Percentiles rank a stretch among this genome's conserved stretches.
These are phyloP conservation scores for Coemansia reversa DNA, from an alignment of 192 early-diverging fungal genomes.

Conservation along the genomic window DNA sequence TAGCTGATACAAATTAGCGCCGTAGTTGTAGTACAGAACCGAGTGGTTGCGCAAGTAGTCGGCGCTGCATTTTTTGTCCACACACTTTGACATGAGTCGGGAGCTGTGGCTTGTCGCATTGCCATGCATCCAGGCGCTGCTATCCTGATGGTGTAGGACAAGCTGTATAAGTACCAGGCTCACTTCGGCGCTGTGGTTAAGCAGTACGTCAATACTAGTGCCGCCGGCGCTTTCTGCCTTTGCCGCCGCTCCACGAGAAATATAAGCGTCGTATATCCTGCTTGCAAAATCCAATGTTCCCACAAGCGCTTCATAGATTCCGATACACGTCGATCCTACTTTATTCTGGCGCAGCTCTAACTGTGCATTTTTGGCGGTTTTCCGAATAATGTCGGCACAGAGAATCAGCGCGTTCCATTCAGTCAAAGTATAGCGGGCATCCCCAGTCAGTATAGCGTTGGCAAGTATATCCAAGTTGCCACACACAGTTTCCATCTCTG, in stretches of 20 bases:
- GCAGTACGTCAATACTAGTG: slow-evolving; percentile 7
- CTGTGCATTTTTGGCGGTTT: slow-evolving; percentile 13
- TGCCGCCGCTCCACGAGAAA: slow-evolving; percentile 33
- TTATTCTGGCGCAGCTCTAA: slow-evolving; percentile 7
- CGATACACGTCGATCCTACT: too few relatives aligned
- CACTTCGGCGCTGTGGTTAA: slow-evolving; percentile 28
- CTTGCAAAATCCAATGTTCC: slow-evolving; percentile 16
- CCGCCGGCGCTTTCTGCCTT: slow-evolving; percentile 41
- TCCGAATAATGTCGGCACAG: slow-evolving; percentile 37
- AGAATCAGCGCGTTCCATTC: slow-evolving; percentile 42
- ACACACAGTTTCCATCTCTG: not conserved
- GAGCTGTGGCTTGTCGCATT: slow-evolving; percentile 5
- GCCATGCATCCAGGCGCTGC: not conserved
- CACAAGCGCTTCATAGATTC: slow-evolving; percentile 9
- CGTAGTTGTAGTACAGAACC: slow-evolving; percentile 44
- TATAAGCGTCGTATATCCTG: slow-evolving; percentile 34
- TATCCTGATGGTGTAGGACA: slow-evolving; percentile 19
- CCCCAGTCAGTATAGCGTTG: slow-evolving; percentile 7
- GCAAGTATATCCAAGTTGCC: not conserved
- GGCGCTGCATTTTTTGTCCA: slow-evolving; percentile 12
- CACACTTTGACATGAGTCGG: slow-evolving; percentile 24
- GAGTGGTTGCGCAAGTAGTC: slow-evolving; percentile 50
- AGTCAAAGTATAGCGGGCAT: slow-evolving; percentile 28
- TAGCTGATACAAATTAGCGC: slow-evolving; percentile 42
- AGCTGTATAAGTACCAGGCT: slow-evolving; percentile 30